A percentile compares a stretch with the other conserved stretches of the same genome.
Conservation (phyloP, 805 yeast species). For the Kodamaea kakaduensis region DNA sequence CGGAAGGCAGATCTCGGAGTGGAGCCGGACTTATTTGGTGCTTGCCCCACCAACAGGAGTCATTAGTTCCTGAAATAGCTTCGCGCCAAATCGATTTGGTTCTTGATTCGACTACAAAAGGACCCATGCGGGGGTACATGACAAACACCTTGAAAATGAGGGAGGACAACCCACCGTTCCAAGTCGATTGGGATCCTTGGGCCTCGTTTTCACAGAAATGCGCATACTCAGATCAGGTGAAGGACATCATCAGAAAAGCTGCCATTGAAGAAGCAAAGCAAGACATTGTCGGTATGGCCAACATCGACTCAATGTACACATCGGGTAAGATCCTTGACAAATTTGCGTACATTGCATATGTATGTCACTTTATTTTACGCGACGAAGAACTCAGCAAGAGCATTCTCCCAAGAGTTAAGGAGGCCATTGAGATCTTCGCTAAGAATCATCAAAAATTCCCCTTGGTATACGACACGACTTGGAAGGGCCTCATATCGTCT, state of each 20-base stretch:
- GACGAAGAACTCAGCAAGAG: conserved; percentile 49
- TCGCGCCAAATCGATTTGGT: conserved; percentile 27
- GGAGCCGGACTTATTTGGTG: conserved; percentile 43
- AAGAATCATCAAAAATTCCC: conserved; percentile 68
- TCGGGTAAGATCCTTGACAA: conserved; percentile 87
- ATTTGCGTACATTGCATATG: conserved; percentile 81
- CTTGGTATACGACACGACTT: conserved; percentile 69
- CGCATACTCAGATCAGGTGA: conserved; percentile 28
- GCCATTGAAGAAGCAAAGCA: conserved; percentile 52
- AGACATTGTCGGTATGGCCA: conserved; percentile 54
- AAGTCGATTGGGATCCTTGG: conserved; percentile 54
- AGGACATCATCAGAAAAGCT: conserved; percentile 39
- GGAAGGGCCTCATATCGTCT: conserved; percentile 75
- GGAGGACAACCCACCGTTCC: conserved; percentile 36
- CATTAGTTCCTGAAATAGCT: conserved; percentile 28
- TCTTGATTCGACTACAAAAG: conserved; percentile 50
- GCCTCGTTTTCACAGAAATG: conserved; percentile 38
- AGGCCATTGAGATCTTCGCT: conserved; percentile 67
- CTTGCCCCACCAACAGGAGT: conserved; percentile 48
- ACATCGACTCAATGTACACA: conserved; percentile 82
- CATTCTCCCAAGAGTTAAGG: conserved; percentile 56
- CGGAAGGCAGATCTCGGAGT: conserved; percentile 23
- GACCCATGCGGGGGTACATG: conserved; percentile 42
- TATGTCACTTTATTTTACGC: conserved; percentile 59
- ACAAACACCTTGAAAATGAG: conserved; percentile 39